Evolutionary conservation across 305 asterid genomes (phyloP), one percentile per base, ranked within the genome.

Genomic region (Fraxinus greggii): DNA sequence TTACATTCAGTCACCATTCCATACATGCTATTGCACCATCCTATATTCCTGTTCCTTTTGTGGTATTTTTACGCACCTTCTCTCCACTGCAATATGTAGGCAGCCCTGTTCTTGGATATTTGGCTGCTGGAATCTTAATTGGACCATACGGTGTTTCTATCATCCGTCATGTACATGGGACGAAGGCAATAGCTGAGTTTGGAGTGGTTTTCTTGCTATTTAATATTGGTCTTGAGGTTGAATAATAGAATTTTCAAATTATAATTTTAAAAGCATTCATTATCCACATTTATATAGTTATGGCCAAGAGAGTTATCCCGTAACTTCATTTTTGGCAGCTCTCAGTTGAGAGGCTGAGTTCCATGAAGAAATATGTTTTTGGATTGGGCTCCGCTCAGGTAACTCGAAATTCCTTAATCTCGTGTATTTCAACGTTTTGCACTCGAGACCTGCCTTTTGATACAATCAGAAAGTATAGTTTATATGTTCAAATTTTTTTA

Each of bases 361-460:
- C 99, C 84, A 97, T 97, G 99, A 97, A 97, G 95, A 97, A 97
- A 82, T 97, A 97, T 84, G 99, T 97, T 88, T 97, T 97, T 59
- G 99, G 99, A 75, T 89, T 97, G 94, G 98, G 99, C 80, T 88
- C 97, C 9, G 94, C 97, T 86, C 99, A 97, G 99, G 99, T 97
- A 89, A 92, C 78, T 78, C 36, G 54, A 83, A 75, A 82, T 38
- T 84, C 81, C 80, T 75, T 81, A 61, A 79, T 78, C 82, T 33
- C 76, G 79, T 80, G 74, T 29, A 5, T 38, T 13, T 31, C 61
- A 79, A 72, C 15, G 36, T 3, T 80, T 79, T 75, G 81, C 21
- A 31, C 48, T 19, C 8, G 35, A n/a, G 12, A 33, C 75, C 24
- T 54, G 67, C 80, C 63, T 72, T 13, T 29, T 36, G 77, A 51